Evolutionary conservation across 2,329 filamentous ascomycete species (phyloP), one percentile per base, ranked within the genome.

Genomic region (Fusarium anthophilum): DNA sequence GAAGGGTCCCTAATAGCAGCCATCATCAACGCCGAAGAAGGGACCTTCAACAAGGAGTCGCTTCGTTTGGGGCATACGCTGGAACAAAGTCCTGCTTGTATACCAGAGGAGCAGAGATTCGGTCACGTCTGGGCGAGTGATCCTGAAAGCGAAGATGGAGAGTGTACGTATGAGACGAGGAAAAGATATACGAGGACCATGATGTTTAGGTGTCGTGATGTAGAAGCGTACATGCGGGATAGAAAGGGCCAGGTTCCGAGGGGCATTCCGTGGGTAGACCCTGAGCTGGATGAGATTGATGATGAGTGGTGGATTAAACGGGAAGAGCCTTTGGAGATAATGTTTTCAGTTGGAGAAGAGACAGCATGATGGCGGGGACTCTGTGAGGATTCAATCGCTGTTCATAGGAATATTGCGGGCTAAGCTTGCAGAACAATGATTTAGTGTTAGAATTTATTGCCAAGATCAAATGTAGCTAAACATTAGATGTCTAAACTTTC

Each of bases 21-120:
- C 39, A 35, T 74, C 1, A 69, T 77, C 3, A 58, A 38, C 24
- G 39, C 11, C 6, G 72, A 77, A 44, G 75, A 77, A 20, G 59
- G 64, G 2, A 2, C 5, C 3, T 44, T 44, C 4, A 24, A 57
- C 1, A 59, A 47, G 9, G 18, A 32, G 1, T 62, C 61, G 1
- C 35, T 73, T 6, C 2, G 26, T 26, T 10, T 62, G 3, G 20
- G 15, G 28, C 51, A 30, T 12, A 28, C 5, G 10, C 4, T 14
- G 5, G 13, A 3, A 3, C 43, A 63, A 22, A 35, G 28, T 18
- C 24, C 66, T 0, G 44, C 15, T 2, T 57, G 38, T 2, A 41
- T 73, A 14, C 26, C 54, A 1, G 70, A 73, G 11, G 57, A 48
- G 24, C 41, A 10, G 2, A 67, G 70, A 20, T 43, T 71, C 10